A percentile compares a stretch with the other conserved stretches of the same genome.
These are phyloP conservation scores for Durio zibethinus DNA, from an alignment of 345 rosid genomes.

Conservation along the genomic window DNA sequence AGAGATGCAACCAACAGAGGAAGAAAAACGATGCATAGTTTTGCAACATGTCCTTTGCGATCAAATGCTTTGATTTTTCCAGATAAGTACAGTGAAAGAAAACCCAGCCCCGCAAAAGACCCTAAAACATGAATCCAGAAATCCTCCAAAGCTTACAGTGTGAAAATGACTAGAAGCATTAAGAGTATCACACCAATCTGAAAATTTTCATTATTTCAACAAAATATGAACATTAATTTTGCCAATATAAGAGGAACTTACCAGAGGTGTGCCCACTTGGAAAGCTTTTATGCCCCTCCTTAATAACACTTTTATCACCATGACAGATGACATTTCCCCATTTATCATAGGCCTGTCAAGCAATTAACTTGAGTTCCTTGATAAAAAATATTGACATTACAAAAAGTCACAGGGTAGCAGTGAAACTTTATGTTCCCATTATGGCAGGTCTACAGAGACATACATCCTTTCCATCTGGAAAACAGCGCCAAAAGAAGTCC, in stretches of 20 bases:
- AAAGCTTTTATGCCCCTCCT: conserved; percentile 90
- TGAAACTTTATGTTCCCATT: background rate
- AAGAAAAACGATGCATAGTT: conserved; percentile 58
- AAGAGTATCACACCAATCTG: background rate
- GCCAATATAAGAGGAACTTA: conserved; percentile 26
- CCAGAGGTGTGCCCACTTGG: conserved; percentile 92
- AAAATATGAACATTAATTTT: background rate
- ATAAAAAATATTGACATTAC: conserved; percentile 3
- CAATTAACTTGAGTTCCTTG: conserved; percentile 12
- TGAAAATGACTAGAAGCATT: background rate
- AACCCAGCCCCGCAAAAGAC: conserved; percentile 70
- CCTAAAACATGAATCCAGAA: conserved; percentile 34
- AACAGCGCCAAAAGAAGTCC: conserved; percentile 95
- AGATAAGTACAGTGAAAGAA: conserved; percentile 54
- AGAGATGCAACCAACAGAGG: conserved; percentile 67
- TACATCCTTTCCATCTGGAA: conserved; percentile 91
- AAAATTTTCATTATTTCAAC: background rate
- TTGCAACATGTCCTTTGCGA: conserved; percentile 64
- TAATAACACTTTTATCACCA: conserved; percentile 58
- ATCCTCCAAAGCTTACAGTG: background rate
- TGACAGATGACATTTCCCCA: conserved; percentile 74
- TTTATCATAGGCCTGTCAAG: conserved; percentile 56
- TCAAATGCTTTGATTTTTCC: conserved; percentile 74
- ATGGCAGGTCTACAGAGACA: conserved; percentile 20
- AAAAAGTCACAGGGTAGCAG: background rate